Conservation (phyloP, 2,329 filamentous ascomycete genomes). For the Metarhizium sp. region DNA sequence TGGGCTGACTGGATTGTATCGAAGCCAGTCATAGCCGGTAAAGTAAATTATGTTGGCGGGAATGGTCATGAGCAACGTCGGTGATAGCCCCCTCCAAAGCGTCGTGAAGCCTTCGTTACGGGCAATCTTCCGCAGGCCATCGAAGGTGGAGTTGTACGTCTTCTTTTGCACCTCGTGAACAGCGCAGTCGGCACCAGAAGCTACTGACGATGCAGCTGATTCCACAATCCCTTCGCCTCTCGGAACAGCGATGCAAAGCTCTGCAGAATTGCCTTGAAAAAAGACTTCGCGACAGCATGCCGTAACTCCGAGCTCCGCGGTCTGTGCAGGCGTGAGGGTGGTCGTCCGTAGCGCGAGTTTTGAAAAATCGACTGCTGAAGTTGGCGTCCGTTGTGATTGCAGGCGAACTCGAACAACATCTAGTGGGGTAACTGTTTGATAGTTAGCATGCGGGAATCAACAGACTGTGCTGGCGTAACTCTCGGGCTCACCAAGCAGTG, state of each 20-base stretch:
- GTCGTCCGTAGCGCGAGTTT: constrained; percentile 45
- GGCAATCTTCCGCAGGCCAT: constrained; percentile 89
- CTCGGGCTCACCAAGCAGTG: constrained; percentile 61
- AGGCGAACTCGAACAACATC: constrained; percentile 93
- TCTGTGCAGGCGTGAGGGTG: constrained; percentile 61
- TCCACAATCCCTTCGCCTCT: constrained; percentile 35
- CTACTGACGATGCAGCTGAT: constrained; percentile 31
- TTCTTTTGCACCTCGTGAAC: constrained; percentile 78
- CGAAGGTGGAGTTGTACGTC: constrained; percentile 82
- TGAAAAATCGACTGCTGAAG: constrained; percentile 43
- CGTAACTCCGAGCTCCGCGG: constrained; percentile 77
- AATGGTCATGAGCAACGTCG: constrained; percentile 86
- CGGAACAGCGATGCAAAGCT: constrained; percentile 68
- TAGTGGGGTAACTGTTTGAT: constrained; percentile 69
- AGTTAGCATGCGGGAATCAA: constrained; percentile 4
- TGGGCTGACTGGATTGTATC: constrained; percentile 64
- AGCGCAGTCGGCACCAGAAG: constrained; percentile 58
- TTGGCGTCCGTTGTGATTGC: constrained; percentile 63
- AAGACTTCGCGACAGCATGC: constrained; percentile 96
- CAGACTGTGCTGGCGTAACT: background rate
- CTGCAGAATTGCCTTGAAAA: constrained; percentile 79
- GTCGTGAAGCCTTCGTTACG: constrained; percentile 81
- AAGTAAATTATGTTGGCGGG: constrained; percentile 98
- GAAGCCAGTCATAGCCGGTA: constrained; percentile 92
- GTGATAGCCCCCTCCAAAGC: constrained; percentile 88